Conservation (phyloP, 768 basidiomycete species). For the Plicaturopsis crispa region DNA sequence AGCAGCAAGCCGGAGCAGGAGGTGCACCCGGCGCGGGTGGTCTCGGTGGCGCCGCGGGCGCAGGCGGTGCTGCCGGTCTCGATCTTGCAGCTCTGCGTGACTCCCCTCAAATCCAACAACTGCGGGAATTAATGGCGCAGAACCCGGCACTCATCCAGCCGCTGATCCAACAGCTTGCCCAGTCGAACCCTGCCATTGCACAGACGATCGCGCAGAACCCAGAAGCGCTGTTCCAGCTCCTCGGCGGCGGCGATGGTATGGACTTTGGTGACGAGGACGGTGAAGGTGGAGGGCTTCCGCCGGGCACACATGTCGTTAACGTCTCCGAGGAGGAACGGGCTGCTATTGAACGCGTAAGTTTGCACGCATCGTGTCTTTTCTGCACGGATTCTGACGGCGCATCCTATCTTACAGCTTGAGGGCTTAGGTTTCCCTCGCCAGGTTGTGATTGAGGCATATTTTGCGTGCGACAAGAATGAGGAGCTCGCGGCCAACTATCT, state of each 20-base stretch:
- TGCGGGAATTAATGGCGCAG: slow-evolving; percentile 63
- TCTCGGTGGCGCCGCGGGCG: slow-evolving; percentile 25
- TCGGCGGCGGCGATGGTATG: slow-evolving; percentile 39
- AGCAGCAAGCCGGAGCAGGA: slow-evolving; percentile 26
- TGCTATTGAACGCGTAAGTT: slow-evolving; percentile 81
- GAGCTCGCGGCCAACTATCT: slow-evolving; percentile 92
- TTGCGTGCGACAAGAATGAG: slow-evolving; percentile 95
- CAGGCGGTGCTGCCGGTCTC: slow-evolving; percentile 22
- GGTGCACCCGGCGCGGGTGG: slow-evolving; percentile 25
- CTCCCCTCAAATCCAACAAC: slow-evolving; percentile 59
- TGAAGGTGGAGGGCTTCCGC: slow-evolving; percentile 27
- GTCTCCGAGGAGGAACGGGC: slow-evolving; percentile 84
- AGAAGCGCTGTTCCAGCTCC: slow-evolving; percentile 52
- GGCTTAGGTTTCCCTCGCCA: slow-evolving; percentile 83
- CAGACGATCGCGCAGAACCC: slow-evolving; percentile 67
- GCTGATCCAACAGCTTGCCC: slow-evolving; percentile 75
- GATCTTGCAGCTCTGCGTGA: slow-evolving; percentile 49
- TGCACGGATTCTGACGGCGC: neutral
- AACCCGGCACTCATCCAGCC: slow-evolving; percentile 79
- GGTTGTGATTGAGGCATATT: slow-evolving; percentile 81
- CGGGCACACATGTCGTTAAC: slow-evolving; percentile 57
- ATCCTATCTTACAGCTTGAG: slow-evolving; percentile 51
- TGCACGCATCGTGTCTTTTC: neutral
- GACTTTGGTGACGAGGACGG: slow-evolving; percentile 31
- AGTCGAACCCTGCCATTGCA: slow-evolving; percentile 68